Evolutionary conservation across 495 filamentous ascomycete genomes (phyloP).

Genomic region (Neurospora sublineolata): DNA sequence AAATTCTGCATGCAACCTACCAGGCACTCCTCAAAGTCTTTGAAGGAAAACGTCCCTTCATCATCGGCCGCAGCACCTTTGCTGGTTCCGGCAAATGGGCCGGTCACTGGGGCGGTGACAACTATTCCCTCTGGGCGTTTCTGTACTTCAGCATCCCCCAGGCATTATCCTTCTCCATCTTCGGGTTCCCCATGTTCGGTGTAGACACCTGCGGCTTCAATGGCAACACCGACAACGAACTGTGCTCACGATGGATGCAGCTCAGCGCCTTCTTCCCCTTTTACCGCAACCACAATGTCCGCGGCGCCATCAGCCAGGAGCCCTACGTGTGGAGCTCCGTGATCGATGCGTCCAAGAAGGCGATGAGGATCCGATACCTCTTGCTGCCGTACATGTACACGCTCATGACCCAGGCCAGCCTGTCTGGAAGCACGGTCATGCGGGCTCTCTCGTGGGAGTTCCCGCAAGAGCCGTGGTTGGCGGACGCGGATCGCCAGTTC

Average conservation of each 20-base stretch:
- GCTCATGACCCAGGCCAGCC: conserved; percentile 58
- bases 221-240: conserved; percentile 58
- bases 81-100: conserved; percentile 69
- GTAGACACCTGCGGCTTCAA: conserved; percentile 73
- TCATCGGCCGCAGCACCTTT: conserved; percentile 77
- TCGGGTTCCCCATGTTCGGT: conserved; percentile 83
- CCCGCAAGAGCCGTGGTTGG: conserved; percentile 60
- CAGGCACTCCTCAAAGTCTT: conserved; percentile 53
- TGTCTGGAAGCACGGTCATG: conserved; percentile 63
- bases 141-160: conserved; percentile 76
- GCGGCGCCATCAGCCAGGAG: conserved; percentile 56
- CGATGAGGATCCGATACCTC: conserved; percentile 64
- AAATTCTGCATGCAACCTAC: conserved; percentile 72
- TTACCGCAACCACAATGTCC: conserved; percentile 73
- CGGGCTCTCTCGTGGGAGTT: conserved; percentile 78
- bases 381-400: conserved; percentile 79
- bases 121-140: conserved; percentile 53
- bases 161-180: conserved; percentile 66
- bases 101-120: conserved; percentile 85
- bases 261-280: conserved; percentile 79
- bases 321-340: conserved; percentile 66
- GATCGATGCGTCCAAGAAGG: conserved; percentile 49
- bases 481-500: conserved; percentile 61
- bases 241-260: conserved; percentile 83
- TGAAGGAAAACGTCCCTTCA: conserved; percentile 64